phyloP scores from a whole-genome alignment of 371 early-diverging fungal species.

The Lichtheimia ornata region DNA sequence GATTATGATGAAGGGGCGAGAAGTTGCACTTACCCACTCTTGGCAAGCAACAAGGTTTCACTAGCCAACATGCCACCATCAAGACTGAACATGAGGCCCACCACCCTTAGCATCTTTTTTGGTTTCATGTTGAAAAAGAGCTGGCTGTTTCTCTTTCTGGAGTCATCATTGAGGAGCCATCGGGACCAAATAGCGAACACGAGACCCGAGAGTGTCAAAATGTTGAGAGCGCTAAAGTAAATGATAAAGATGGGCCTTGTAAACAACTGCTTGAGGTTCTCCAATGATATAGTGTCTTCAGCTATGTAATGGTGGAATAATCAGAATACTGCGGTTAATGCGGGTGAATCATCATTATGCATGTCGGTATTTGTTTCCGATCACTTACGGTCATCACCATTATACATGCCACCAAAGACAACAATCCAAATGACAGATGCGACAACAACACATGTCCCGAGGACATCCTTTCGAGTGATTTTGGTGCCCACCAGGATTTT shows the following conservation, averaged over 20 bases:
- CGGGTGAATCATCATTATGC: too few relatives aligned
- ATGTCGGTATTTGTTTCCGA: not conserved
- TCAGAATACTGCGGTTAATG: too few relatives aligned
- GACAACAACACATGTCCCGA: conserved; percentile 69
- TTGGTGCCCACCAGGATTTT: conserved; percentile 68
- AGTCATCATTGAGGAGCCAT: conserved; percentile 50
- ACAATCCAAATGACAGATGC: conserved; percentile 68
- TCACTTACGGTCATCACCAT: conserved; percentile 58
- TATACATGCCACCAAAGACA: conserved; percentile 69
- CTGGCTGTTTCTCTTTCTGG: conserved; percentile 32
- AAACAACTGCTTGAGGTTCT: conserved; percentile 59
- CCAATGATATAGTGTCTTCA: conserved; percentile 59
- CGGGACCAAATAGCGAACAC: conserved; percentile 59
- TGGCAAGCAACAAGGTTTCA: conserved; percentile 66
- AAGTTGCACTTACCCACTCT: conserved; percentile 69
- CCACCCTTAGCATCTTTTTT: conserved; percentile 49
- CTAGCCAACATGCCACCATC: conserved; percentile 68
- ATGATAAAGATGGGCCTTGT: conserved; percentile 62
- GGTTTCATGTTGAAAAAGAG: conserved; percentile 42
- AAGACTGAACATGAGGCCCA: conserved; percentile 64
- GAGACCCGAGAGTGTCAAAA: conserved; percentile 54
- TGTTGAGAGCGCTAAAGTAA: conserved; percentile 65
- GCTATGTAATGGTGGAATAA: conserved; percentile 26
- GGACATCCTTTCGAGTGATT: conserved; percentile 64
- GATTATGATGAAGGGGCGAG: too few relatives aligned